Evolutionary conservation across 2,329 filamentous ascomycete species (phyloP).

Genomic region (Anthostomella pinea): DNA sequence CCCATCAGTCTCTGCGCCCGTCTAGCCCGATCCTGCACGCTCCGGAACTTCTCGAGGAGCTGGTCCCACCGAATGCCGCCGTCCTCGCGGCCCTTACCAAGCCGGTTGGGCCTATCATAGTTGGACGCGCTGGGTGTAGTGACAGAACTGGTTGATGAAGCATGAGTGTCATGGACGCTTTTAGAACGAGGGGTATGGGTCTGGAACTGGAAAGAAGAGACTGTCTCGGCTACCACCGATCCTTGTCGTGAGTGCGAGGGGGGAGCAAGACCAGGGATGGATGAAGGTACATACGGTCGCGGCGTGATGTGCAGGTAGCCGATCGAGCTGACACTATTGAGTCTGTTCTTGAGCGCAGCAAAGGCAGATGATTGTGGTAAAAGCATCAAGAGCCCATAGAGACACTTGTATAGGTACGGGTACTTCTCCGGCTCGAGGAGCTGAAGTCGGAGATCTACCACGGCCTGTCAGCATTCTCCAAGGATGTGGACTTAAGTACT

Average conservation of each 20-base stretch:
- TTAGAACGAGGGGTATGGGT: slow-evolving; percentile 25
- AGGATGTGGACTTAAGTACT: neutral
- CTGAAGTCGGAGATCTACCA: slow-evolving; percentile 85
- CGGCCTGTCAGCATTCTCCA: neutral
- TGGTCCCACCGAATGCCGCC: slow-evolving; percentile 87
- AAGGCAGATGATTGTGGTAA: slow-evolving; percentile 98
- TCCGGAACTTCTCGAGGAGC: slow-evolving; percentile 89
- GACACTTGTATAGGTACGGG: slow-evolving; percentile 93
- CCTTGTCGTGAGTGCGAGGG: slow-evolving; percentile 32
- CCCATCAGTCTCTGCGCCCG: slow-evolving; percentile 61
- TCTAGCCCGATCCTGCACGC: slow-evolving; percentile 82
- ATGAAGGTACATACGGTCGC: slow-evolving; percentile 62
- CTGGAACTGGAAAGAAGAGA: slow-evolving; percentile 28
- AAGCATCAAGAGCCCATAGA: slow-evolving; percentile 96
- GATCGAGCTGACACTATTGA: slow-evolving; percentile 96
- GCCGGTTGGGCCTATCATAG: slow-evolving; percentile 71
- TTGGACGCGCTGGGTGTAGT: slow-evolving; percentile 49
- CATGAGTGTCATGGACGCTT: slow-evolving; percentile 37
- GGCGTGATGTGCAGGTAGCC: slow-evolving; percentile 85
- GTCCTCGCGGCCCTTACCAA: slow-evolving; percentile 76
- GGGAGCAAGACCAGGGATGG: slow-evolving; percentile 16
- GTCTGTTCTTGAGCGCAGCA: slow-evolving; percentile 89
- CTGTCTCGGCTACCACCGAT: slow-evolving; percentile 33
- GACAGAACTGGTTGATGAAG: slow-evolving; percentile 38
- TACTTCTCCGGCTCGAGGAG: slow-evolving; percentile 93